Base-by-base conservation (phyloP, 2,329 filamentous ascomycete species). In the Penicillium fuscoglaucum region DNA sequence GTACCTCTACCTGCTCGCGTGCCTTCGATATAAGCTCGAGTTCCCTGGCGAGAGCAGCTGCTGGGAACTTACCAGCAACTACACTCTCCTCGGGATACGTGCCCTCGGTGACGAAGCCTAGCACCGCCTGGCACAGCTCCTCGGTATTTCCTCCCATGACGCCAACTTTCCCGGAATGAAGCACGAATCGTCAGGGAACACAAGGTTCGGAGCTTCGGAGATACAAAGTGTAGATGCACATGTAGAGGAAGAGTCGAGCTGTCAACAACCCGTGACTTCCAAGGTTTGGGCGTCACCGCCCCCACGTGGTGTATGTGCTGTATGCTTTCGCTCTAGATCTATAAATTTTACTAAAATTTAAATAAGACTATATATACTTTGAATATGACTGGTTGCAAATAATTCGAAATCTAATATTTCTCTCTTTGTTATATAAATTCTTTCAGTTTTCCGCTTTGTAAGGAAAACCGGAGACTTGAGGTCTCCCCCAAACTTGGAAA, bases 91-190 rank as follows among this genome's bases (percentile, higher is more conserved):
- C 82, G 17, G 84, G 84, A 65, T 85, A 87, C 31, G 74, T 72
- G 58, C 83, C 82, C 46, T 83, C 74, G 47, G 80, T 75, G 54
- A 89, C 82, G 67, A 88, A 90, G 60, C 85, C 79, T 57, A 91
- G 83, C 43, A 91, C 76, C 5, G 86, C 85, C 60, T 83, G 79
- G 63, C 84, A 84, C 54, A 88, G 73, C 47, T 72, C 67, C 50
- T 74, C 68, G 29, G 76, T 63, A 49, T 56, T 73, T 66, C 75
- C 79, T 74, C 65, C 59, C 60, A 66, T 67, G 29, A 19, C 48
- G 59, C 44, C n/a, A 47, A 44, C 6, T 15, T 40, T 29, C 21
- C 12, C 17, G 1, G 8, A 72, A 74, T 75, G 28, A 33, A 67
- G 62, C 58, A 48, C 58, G 12, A 37, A 41, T 33, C 21, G 19